phyloP scores from a whole-genome alignment of 2,329 filamentous ascomycete genomes.

The Alternaria sp. region DNA sequence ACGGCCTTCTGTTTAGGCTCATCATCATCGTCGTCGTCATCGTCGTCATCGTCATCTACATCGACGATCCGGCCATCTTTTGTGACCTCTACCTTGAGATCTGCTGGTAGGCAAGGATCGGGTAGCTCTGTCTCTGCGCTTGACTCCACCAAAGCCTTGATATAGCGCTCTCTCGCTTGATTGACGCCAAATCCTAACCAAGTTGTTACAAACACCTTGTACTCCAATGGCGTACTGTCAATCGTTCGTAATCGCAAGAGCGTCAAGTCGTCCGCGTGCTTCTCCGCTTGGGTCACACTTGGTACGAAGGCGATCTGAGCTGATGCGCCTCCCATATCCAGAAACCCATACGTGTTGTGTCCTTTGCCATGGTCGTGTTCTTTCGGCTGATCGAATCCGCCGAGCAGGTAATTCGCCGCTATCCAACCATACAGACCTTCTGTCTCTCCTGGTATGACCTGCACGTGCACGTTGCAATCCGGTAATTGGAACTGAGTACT shows the following conservation, averaged over 20 bases:
- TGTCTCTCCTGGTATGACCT: constrained; percentile 94
- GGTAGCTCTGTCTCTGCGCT: constrained; percentile 74
- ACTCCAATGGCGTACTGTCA: constrained; percentile 78
- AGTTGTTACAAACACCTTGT: constrained; percentile 92
- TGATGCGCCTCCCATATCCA: constrained; percentile 98
- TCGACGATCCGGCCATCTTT: constrained; percentile 70
- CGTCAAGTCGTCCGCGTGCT: constrained; percentile 89
- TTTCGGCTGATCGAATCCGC: constrained; percentile 82
- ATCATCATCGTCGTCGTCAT: constrained; percentile 48
- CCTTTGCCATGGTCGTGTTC: constrained; percentile 81
- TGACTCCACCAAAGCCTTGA: constrained; percentile 76
- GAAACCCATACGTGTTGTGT: constrained; percentile 94
- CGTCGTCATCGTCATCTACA: constrained; percentile 53
- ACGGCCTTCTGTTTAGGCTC: constrained; percentile 24
- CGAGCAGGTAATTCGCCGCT: constrained; percentile 92
- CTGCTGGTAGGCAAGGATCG: constrained; percentile 88
- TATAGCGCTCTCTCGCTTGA: constrained; percentile 83
- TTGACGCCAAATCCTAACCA: constrained; percentile 99
- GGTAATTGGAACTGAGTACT: constrained; percentile 84
- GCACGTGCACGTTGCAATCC: constrained; percentile 88
- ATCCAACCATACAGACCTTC: constrained; percentile 98
- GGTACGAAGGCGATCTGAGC: constrained; percentile 98
- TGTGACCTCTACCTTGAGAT: constrained; percentile 76
- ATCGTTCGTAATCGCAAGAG: constrained; percentile 84
- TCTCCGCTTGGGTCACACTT: constrained; percentile 86